Percentiles rank a stretch among this genome's conserved stretches.
Evolutionary conservation across 2,329 filamentous ascomycete species (phyloP).

Genomic region (Endocalyx cinctus): DNA sequence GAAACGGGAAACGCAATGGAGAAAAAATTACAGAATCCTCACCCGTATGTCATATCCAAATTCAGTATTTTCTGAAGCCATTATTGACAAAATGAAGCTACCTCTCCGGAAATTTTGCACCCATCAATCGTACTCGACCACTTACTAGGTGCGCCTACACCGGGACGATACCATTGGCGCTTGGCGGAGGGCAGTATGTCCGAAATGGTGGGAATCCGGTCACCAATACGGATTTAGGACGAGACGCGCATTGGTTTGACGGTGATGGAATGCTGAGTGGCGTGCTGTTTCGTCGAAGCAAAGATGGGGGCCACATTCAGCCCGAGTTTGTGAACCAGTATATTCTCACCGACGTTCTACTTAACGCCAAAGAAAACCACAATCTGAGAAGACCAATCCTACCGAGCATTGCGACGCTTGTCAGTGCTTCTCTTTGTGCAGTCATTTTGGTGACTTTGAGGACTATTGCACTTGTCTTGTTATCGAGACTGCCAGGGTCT

Average conservation of each 20-base stretch:
- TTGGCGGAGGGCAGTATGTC: conserved; percentile 66
- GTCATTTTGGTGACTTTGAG: conserved; percentile 51
- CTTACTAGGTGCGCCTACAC: conserved; percentile 54
- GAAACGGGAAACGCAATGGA: conserved; percentile 14
- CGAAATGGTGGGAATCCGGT: conserved; percentile 68
- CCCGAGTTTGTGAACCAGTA: conserved; percentile 68
- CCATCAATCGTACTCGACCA: conserved; percentile 50
- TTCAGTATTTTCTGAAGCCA: too few relatives aligned
- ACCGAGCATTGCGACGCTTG: conserved; percentile 63
- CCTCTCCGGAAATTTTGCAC: conserved; percentile 65
- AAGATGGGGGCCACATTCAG: conserved; percentile 36
- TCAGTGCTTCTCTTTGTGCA: conserved; percentile 50
- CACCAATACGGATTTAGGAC: conserved; percentile 53
- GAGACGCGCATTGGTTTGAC: conserved; percentile 70
- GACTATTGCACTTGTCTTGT: conserved; percentile 51
- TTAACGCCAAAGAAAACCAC: conserved; percentile 45
- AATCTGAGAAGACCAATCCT: conserved; percentile 52
- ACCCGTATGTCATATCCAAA: conserved; percentile 28
- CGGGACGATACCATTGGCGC: conserved; percentile 58
- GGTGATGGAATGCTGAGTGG: conserved; percentile 71
- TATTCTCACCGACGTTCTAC: conserved; percentile 61
- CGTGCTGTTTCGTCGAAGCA: conserved; percentile 50
- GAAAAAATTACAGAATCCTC: conserved; percentile 8
- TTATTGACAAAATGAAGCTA: conserved; percentile 49
- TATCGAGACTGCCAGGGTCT: conserved; percentile 54